These are phyloP conservation scores for Serendipita sp. DNA, from an alignment of 768 basidiomycete genomes.

Conservation along the genomic window DNA sequence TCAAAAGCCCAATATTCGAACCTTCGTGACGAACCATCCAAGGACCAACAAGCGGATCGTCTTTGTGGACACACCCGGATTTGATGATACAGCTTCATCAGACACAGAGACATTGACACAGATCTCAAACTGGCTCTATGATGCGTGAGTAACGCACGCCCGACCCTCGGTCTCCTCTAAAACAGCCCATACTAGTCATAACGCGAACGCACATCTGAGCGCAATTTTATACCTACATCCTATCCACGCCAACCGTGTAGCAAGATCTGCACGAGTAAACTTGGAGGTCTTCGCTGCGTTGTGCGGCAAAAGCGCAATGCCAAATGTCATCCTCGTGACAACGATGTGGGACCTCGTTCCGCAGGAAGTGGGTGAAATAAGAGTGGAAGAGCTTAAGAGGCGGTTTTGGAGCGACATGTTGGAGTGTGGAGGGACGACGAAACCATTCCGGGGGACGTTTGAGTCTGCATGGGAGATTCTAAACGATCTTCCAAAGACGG, in stretches of 20 bases:
- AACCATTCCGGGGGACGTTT: not conserved
- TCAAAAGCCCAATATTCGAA: not conserved
- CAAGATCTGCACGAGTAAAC: not conserved
- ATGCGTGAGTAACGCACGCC: not conserved
- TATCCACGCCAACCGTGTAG: constrained; percentile 6
- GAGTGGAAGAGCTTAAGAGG: not conserved
- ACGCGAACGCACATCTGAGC: not conserved
- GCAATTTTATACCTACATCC: constrained; percentile 9
- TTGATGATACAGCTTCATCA: constrained; percentile 14
- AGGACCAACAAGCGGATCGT: not conserved
- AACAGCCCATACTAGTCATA: not conserved
- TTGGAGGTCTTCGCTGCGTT: constrained; percentile 2
- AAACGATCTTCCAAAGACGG: not conserved
- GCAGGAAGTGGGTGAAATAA: not conserved
- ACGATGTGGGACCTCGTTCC: constrained; percentile 13
- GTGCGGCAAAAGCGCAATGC: constrained; percentile 7
- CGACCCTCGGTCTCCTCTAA: too few species aligned
- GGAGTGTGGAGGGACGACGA: not conserved
- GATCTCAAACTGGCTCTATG: not conserved
- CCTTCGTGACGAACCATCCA: not conserved
- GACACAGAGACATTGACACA: constrained; percentile 8
- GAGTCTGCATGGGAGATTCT: not conserved
- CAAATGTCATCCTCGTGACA: constrained; percentile 8
- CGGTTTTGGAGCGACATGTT: not conserved
- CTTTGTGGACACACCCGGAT: constrained; percentile 18